phyloP scores from a whole-genome alignment of 257 asterid species.

The Ilex aquifolium region DNA sequence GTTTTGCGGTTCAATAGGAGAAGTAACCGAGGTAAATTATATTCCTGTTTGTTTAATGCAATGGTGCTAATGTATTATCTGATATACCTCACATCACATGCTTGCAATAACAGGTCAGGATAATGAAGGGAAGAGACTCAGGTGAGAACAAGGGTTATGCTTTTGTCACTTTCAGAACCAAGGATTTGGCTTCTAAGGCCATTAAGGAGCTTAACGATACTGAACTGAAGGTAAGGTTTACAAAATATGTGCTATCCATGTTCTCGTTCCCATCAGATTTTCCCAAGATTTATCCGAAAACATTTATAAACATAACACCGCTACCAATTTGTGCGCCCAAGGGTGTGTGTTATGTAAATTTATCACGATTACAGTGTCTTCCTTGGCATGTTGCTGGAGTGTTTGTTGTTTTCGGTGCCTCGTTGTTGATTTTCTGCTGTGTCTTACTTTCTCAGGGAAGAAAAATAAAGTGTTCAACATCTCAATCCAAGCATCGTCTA shows the following conservation, averaged over 20 bases:
- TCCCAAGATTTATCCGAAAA: no score
- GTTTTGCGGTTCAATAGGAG: slow-evolving; percentile 74
- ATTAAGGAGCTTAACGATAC: slow-evolving; percentile 71
- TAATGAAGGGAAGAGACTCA: slow-evolving; percentile 89
- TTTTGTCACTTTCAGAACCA: slow-evolving; percentile 81
- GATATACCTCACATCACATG: no score
- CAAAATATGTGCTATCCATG: background rate
- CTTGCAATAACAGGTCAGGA: slow-evolving; percentile 56
- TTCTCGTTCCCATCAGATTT: background rate
- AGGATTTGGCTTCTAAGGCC: slow-evolving; percentile 87
- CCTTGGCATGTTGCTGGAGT: no score
- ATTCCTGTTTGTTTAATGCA: no score
- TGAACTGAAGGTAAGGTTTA: slow-evolving; percentile 58
- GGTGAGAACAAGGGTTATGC: slow-evolving; percentile 89
- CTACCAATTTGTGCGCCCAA: no score
- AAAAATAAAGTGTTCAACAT: slow-evolving; percentile 75
- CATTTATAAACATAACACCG: no score
- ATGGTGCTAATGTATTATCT: no score
- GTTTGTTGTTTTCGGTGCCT: no score
- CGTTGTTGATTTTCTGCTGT: background rate
- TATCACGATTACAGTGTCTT: no score
- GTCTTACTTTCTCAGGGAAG: slow-evolving; percentile 53
- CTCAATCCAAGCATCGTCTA: slow-evolving; percentile 87
- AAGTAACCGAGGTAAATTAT: slow-evolving; percentile 72
- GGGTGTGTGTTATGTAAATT: no score